Base-by-base conservation (phyloP, 768 basidiomycete genomes). In the Amanita pseudoporphyria region DNA sequence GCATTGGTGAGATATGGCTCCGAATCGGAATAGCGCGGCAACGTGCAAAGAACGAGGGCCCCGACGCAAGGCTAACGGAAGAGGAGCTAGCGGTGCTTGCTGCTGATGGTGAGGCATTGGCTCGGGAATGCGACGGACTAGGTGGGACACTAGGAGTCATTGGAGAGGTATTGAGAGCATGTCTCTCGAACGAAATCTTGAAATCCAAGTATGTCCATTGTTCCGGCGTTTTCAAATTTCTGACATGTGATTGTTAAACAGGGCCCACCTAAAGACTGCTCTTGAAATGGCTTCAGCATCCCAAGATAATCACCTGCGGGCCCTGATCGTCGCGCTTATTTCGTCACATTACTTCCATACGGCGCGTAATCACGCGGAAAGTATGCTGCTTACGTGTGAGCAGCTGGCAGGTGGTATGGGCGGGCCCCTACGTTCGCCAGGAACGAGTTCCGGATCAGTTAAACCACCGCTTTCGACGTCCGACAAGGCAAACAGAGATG, bases 301-400 rank as follows among this genome's bases (percentile, higher is more conserved):
- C 3, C 78, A 74, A 16, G 87, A 89, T 53, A 89, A 87, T 53
- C 77, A 88, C 58, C 64, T 87, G 16, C 81, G 85, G 7, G 83
- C 84, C 10, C 66, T 87, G 1, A 69, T 87, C 3, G 68, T 89
- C 14, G 77, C 82, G 2, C 70, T 88, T 14, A 74, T 82, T 9
- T 73, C 85, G 1, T 73, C 81, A 22, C 82, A 87, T 53, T 89
- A 87, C 53, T 57, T 84, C 22, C 77, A 86, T 49, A 87, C 87
- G 0, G 76, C 84, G 0, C 71, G 71, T 2, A 77, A 79, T n/a
- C 80, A 87, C 53, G 85, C 87, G 5, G 68, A 72, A 58, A 67
- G 71, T 47, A 83, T 87, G 69, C 64, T 90, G 1, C 69, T 68
- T 12, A 80, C 82, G 2, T 82, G 79, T 40, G 83, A 83, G 57